Evolutionary conservation across 2,329 filamentous ascomycete species (phyloP), one percentile per base, ranked within the genome.

Genomic region (Colletotrichum sp.): DNA sequence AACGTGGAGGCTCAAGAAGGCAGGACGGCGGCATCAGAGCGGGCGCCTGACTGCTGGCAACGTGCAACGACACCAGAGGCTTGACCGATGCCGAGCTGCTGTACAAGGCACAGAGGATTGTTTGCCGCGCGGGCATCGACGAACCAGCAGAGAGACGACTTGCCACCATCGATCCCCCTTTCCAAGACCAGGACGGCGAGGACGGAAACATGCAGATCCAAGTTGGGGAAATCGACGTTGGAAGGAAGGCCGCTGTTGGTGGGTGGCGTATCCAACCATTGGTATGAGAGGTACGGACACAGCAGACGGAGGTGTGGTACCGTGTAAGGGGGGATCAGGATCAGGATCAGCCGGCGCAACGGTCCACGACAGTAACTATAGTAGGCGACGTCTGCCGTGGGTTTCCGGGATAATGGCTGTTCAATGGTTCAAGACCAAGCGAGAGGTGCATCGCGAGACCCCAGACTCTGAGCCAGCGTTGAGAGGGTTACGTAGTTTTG

Each of bases 11-110:
- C 74, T 74, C 65, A 70, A 43, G 26, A 70, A 48, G 28, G 18
- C 59, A 38, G 65, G 65, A 70, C 65, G 71, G 71, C 59, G 71
- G 66, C 71, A 73, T 73, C 70, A 68, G 70, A 71, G 69, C 69
- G 69, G 56, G 64, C 69, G 43, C 69, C 63, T 71, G 71, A 32
- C 58, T 36, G 58, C 30, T 64, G 58, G 36, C 71, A 56, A 52
- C 43, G 43, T 48, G n/a, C 43, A 48, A 21, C 43, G 10, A 48
- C 26, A 55, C 8, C 68, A 48, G 43, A 48, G 43, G 43, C 43
- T 48, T 48, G 43, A 48, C 43, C 43, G n/a, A 48, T 48, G 18
- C n/a, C 43, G n/a, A 48, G 43, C 43, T 48, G 43, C 43, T 48
- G n/a, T 21, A 48, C 43, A 7, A 48, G 43, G 18, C n/a, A 21